These are phyloP conservation scores for Coprinellus aureogranulatus DNA, from an alignment of 768 basidiomycete genomes.

Conservation along the genomic window DNA sequence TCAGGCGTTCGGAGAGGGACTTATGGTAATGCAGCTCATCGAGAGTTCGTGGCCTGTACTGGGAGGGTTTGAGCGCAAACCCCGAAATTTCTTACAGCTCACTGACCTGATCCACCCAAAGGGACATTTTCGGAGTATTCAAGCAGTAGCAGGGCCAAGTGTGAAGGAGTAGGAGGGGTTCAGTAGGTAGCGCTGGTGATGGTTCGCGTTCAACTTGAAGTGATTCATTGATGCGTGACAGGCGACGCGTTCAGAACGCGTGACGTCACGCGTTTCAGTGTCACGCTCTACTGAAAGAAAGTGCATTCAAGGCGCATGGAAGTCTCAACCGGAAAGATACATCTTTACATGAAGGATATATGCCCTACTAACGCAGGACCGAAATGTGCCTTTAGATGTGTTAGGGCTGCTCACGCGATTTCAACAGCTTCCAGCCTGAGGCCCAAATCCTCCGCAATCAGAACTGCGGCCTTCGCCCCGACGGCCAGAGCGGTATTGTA, in stretches of 20 bases:
- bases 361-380: too few relatives aligned
- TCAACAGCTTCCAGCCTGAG: constrained; percentile 10
- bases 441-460: constrained; percentile 55
- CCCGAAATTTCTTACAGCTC: background rate
- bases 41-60: constrained; percentile 86
- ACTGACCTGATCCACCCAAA: constrained; percentile 65
- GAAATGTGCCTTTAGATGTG: too few relatives aligned
- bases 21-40: constrained; percentile 87
- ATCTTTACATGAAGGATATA: too few relatives aligned
- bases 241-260: constrained; percentile 1
- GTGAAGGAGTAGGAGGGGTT: background rate
- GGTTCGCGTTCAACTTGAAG: background rate
- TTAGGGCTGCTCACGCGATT: too few relatives aligned
- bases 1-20: constrained; percentile 73
- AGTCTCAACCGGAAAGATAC: too few relatives aligned
- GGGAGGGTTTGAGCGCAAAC: constrained; percentile 4
- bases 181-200: background rate
- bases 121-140: constrained; percentile 45
- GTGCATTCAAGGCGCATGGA: background rate
- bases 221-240: background rate
- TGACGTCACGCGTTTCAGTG: constrained; percentile 1
- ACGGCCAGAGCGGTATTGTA: constrained; percentile 44
- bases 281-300: background rate
- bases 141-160: too few relatives aligned
- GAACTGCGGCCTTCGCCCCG: constrained; percentile 60